Evolutionary conservation across 441 rosid species (phyloP).

Genomic region (Bruguiera hainesii): DNA sequence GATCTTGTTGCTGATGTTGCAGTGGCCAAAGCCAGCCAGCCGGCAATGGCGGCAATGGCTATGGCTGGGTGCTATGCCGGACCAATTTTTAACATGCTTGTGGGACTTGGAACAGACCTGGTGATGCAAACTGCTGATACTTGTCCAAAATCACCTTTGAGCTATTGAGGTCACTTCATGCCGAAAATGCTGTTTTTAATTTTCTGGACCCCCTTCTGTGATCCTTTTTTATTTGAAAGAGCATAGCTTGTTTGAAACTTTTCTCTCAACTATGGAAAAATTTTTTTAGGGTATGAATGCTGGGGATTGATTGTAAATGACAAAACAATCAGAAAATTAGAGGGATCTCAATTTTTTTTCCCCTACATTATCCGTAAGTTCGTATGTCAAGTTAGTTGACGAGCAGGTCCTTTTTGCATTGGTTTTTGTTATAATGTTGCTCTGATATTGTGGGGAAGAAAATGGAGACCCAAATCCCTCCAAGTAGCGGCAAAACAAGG

Average conservation of each 20-base stretch:
- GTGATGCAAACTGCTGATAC: slow-evolving; percentile 30
- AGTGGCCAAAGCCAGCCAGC: slow-evolving; percentile 91
- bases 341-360: not conserved
- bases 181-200: not conserved
- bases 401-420: not conserved
- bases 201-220: not conserved
- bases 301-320: not conserved
- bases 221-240: not conserved
- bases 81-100: slow-evolving; percentile 96
- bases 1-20: slow-evolving; percentile 96
- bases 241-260: not conserved
- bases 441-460: not conserved
- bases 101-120: slow-evolving; percentile 80
- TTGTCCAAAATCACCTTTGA: slow-evolving; percentile 38
- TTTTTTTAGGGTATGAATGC: not conserved
- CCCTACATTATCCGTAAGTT: not conserved
- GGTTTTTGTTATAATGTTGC: not conserved
- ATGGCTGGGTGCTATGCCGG: slow-evolving; percentile 99
- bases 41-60: slow-evolving; percentile 99
- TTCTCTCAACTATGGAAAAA: not conserved
- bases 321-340: not conserved
- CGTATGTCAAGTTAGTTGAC: too few relatives aligned
- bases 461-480: slow-evolving; percentile 32
- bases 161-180: not conserved
- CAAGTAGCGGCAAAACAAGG: slow-evolving; percentile 27